These are phyloP conservation scores for Penicillium maclennaniae DNA, from an alignment of 495 filamentous ascomycete genomes.

Conservation along the genomic window DNA sequence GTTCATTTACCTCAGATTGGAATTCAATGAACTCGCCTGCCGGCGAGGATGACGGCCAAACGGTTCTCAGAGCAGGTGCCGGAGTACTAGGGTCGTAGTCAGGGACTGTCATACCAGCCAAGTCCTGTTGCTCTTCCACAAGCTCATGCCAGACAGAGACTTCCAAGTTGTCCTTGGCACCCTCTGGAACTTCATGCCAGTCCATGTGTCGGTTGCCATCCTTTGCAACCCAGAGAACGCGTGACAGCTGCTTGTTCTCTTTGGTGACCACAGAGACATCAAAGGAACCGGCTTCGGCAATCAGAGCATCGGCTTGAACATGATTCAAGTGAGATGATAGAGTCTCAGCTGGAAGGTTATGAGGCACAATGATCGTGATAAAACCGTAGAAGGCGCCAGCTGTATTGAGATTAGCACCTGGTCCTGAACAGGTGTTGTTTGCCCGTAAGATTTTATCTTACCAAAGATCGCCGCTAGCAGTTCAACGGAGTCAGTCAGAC, in stretches of 20 bases:
- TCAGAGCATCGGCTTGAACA: constrained; percentile 70
- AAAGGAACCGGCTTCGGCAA: constrained; percentile 83
- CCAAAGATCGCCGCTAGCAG: constrained; percentile 70
- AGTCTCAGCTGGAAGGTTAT: constrained; percentile 61
- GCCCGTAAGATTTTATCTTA: constrained; percentile 27
- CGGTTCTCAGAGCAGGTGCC: constrained; percentile 52
- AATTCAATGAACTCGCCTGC: constrained; percentile 71
- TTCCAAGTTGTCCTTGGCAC: constrained; percentile 64
- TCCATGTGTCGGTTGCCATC: constrained; percentile 89
- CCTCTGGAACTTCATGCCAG: constrained; percentile 75
- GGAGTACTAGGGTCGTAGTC: constrained; percentile 44
- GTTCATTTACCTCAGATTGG: constrained; percentile 53
- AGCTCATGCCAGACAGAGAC: constrained; percentile 88
- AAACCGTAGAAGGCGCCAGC: constrained; percentile 77
- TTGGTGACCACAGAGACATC: constrained; percentile 70
- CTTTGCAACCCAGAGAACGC: constrained; percentile 92
- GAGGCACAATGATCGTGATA: constrained; percentile 78
- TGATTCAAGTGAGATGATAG: constrained; percentile 66
- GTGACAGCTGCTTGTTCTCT: constrained; percentile 63
- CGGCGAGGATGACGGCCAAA: constrained; percentile 54
- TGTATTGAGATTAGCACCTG: constrained; percentile 18
- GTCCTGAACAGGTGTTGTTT: neutral
- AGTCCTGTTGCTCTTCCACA: constrained; percentile 56
- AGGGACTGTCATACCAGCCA: constrained; percentile 47
- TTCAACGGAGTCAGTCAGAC: constrained; percentile 91